Conservation (phyloP, 2,329 filamentous ascomycete genomes). For the Colletotrichum tanaceti region DNA sequence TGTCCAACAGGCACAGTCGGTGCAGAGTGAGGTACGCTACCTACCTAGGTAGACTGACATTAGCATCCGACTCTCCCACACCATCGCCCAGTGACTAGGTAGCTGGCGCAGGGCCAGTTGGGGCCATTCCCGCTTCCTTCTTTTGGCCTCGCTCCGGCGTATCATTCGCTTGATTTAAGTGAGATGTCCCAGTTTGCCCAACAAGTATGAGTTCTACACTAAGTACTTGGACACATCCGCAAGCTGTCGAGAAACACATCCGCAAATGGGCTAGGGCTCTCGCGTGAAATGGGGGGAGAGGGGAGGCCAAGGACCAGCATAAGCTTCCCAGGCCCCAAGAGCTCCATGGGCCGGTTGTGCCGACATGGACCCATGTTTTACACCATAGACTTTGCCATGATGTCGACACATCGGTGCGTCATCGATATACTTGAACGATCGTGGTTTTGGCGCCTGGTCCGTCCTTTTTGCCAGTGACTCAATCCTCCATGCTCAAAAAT, state of each 20-base stretch:
- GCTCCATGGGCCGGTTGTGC: slow-evolving; percentile 27
- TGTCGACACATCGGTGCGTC: slow-evolving; percentile 27
- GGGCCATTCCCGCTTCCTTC: slow-evolving; percentile 21
- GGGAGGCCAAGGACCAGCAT: slow-evolving; percentile 25
- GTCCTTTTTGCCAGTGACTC: slow-evolving; percentile 2
- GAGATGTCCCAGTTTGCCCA: not conserved
- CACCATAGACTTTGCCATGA: slow-evolving; percentile 14
- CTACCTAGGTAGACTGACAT: too few species aligned
- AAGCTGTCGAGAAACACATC: slow-evolving; percentile 7
- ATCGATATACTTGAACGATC: slow-evolving; percentile 34
- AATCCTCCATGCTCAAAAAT: slow-evolving; percentile 4
- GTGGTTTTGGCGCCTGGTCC: slow-evolving; percentile 30
- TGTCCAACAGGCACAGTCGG: not conserved
- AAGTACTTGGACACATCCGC: not conserved
- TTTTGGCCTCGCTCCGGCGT: slow-evolving; percentile 14
- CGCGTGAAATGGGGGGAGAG: not conserved
- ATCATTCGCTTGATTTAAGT: not conserved
- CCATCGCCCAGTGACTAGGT: not conserved
- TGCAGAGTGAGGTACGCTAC: not conserved
- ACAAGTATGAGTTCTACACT: too few species aligned
- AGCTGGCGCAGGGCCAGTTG: slow-evolving; percentile 28
- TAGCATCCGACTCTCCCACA: slow-evolving; percentile 24
- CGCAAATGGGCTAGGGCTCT: slow-evolving; percentile 21
- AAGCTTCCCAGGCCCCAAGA: slow-evolving; percentile 30
- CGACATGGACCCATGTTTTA: not conserved